Conservation (phyloP, 2,329 filamentous ascomycete genomes). For the Aspergillus hiratsukae region DNA sequence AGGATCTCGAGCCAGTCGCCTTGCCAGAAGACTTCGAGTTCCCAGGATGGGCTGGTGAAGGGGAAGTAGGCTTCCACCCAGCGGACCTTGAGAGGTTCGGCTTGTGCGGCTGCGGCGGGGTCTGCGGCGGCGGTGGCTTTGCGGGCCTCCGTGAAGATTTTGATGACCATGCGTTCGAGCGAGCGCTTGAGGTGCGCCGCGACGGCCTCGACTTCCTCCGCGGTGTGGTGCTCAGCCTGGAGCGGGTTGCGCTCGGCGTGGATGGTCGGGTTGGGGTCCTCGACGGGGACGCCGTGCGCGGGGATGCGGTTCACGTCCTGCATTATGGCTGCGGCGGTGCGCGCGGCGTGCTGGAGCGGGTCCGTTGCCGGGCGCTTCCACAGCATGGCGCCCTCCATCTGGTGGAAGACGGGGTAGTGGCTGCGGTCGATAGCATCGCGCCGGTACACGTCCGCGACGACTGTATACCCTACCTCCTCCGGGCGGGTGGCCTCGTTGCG, state of each 20-base stretch:
- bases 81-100: conserved; percentile 75
- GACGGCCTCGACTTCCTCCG: conserved; percentile 76
- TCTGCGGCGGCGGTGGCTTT: conserved; percentile 59
- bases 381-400: conserved; percentile 92
- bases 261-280: conserved; percentile 76
- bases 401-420: conserved; percentile 96
- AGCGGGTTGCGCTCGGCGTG: conserved; percentile 78
- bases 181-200: conserved; percentile 82
- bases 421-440: conserved; percentile 91
- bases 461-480: conserved; percentile 68
- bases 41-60: conserved; percentile 93
- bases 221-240: conserved; percentile 65
- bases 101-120: conserved; percentile 47
- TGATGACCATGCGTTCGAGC: conserved; percentile 82
- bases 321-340: conserved; percentile 59
- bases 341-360: conserved; percentile 28
- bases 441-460: conserved; percentile 92
- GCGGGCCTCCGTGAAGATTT: conserved; percentile 77
- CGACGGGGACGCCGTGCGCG: conserved; percentile 68
- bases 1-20: conserved; percentile 95
- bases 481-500: conserved; percentile 31
- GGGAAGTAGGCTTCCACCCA: conserved; percentile 99
- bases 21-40: conserved; percentile 91
- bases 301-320: conserved; percentile 68
- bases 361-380: conserved; percentile 63